A percentile compares a stretch with the other conserved stretches of the same genome.
Evolutionary conservation across 78 protist genomes (phyloP).

Genomic region (slime mould (Dictyostelium discoideum)): dicty_2.7 NC_007088.5:3994001-3994500

Average conservation of each 20-base stretch:
- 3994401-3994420: background rate
- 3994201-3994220: background rate
- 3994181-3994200: background rate
- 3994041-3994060: background rate
- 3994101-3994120: background rate
- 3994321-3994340: background rate
- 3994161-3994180: background rate
- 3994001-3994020: background rate
- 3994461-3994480: background rate
- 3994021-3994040: background rate
- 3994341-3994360: background rate
- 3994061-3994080: background rate
- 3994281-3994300: too few species aligned
- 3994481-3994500: background rate
- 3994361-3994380: background rate
- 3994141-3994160: constrained; percentile 6
- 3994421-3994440: background rate
- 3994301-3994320: too few species aligned
- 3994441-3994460: background rate
- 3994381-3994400: background rate
- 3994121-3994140: background rate
- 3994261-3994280: too few species aligned
- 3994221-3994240: too few species aligned
- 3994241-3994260: too few species aligned
- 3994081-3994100: background rate